Base-by-base conservation (phyloP, 148 eudicot genomes). In the Camellia sinensis region DNA sequence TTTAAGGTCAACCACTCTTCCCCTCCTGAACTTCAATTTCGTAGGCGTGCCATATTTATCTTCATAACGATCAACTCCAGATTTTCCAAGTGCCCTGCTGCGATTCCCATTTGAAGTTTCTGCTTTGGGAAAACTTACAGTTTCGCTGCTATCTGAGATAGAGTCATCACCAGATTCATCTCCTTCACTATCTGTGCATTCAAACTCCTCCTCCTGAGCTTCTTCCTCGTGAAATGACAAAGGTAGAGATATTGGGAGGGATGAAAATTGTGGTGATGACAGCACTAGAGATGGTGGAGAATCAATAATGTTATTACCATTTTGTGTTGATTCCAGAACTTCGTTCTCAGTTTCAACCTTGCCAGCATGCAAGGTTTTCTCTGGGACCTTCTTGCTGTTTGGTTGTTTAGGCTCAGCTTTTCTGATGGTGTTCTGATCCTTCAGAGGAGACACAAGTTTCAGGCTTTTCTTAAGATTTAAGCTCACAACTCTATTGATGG, bases 21-120 rank as follows among this genome's bases (percentile, higher is more conserved):
- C 94, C 84, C 87, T 89, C 79, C 87, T 91, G 85, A 95, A 91
- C 79, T 87, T 93, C 21, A 90, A 78, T 84, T 91, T 89, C 78
- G 75, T 37, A 22, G 87, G 54, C 46, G 77, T 73, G 63, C 65
- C 45, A 29, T 81, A 82, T 48, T 83, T 78, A 72, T 84, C 86
- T 77, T 71, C 81, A 65, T 90, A 80, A 80, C 40, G 21, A 62
- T 44, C 59, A 37, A 6, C 37, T 60, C 74, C 68, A 37, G 63
- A 71, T 45, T 84, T 82, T 75, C 82, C 72, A 37, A 71, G 69
- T 50, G 70, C 41, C 67, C 78, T 76, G 3, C 37, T 72, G 44
- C 44, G 40, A 48, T 84, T 89, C 57, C 54, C 78, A 37, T 62
- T 72, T 5, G 57, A 82, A 54, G 66, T 56, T 57, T 79, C 77